phyloP scores from a whole-genome alignment of 805 yeast genomes.

The Saccharomyces jurei region DNA sequence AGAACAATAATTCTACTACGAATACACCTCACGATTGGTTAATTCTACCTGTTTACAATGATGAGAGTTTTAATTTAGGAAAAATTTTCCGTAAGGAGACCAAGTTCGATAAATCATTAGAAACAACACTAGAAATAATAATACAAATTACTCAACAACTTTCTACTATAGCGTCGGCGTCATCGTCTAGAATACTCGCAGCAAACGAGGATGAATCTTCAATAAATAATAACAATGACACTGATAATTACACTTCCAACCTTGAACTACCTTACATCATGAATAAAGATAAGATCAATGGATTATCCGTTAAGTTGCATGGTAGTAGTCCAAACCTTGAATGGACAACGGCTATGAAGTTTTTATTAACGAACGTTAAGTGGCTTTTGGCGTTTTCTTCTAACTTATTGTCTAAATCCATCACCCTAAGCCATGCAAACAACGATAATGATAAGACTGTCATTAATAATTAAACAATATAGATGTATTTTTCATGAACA shows the following conservation, averaged over 20 bases:
- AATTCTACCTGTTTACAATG: slow-evolving; percentile 53
- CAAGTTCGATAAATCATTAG: slow-evolving; percentile 73
- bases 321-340: slow-evolving; percentile 57
- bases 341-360: slow-evolving; percentile 88
- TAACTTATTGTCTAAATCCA: slow-evolving; percentile 7
- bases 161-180: slow-evolving; percentile 19
- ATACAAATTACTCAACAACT: slow-evolving; percentile 20
- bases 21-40: slow-evolving; percentile 32
- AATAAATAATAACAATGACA: background rate
- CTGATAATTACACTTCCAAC: slow-evolving; percentile 6
- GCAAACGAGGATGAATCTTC: background rate
- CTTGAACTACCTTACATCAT: slow-evolving; percentile 71
- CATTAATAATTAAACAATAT: background rate
- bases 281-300: slow-evolving; percentile 65
- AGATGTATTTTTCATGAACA: background rate
- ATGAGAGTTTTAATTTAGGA: slow-evolving; percentile 65
- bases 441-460: background rate
- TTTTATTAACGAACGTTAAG: slow-evolving; percentile 66
- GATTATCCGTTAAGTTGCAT: slow-evolving; percentile 62
- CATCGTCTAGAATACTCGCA: background rate
- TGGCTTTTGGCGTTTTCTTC: slow-evolving; percentile 83
- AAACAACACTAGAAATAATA: slow-evolving; percentile 49
- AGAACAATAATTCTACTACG: slow-evolving; percentile 26
- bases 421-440: background rate
- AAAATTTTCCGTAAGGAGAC: slow-evolving; percentile 59